Base-by-base conservation (phyloP, 1,139 yeast genomes). In the Yamadazyma kanchanaburiensis region DNA sequence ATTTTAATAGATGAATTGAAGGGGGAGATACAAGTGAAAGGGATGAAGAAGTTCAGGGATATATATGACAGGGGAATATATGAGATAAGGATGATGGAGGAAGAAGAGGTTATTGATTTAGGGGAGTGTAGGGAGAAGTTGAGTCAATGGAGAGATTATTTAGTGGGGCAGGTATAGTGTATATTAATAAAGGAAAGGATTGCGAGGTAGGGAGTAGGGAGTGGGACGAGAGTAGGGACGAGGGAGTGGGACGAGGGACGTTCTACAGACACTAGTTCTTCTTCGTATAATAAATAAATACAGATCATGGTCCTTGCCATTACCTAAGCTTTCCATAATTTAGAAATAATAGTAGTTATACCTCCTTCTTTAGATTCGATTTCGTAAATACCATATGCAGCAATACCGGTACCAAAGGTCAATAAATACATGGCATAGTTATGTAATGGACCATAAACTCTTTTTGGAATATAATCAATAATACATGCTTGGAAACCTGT, bases 401-500 rank as follows among this genome's bases (percentile, higher is more conserved):
- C 78, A 18, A 81, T 64, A 33, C 74, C 76, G 6, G 94, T 73
- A 21, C 96, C 95, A 7, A 77, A 56, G 30, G 80, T 75, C 47
- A 89, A 70, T 29, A 82, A 56, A 43, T 71, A 69, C 66, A 76
- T 69, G 33, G 91, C 85, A 26, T 68, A 52, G 34, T 66, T 70
- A 60, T 84, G 83, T 72, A 82, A 74, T 25, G 66, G 50, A 7
- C 95, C 94, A 55, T 80, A 89, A 22, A 80, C 86, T 55, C 96
- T 76, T 58, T 70, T 67, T 32, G 96, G 96, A 40, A 89, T 80
- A 60, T 88, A 88, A 59, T 89, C 96, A 38, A 80, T 76, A 51
- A 89, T 87, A 63, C 96, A 86, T 23, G 94, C 70, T 49, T 79
- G 80, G 60, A 89, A 74, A 0, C 96, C 97, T 34, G 79, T 71